Conservation (phyloP, 1,284 basidiomycete genomes). For the Coriolopsis trogii region DNA sequence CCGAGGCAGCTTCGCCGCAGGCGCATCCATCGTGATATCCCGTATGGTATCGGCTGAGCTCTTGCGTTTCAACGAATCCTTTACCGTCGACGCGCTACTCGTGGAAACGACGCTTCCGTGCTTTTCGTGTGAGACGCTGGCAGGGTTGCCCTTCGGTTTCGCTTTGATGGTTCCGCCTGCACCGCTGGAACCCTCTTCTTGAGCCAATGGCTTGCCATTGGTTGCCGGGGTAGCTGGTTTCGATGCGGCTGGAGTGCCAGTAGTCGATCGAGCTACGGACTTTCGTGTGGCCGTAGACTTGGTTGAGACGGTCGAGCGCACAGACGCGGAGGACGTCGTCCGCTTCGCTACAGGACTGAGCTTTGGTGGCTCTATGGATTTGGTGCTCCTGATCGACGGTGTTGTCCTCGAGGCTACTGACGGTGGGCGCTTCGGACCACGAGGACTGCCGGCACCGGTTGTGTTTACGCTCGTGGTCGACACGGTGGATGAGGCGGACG, state of each 20-base stretch:
- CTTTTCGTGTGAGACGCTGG: constrained; percentile 34
- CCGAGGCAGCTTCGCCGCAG: constrained; percentile 36
- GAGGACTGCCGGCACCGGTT: constrained; percentile 29
- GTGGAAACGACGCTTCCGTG: constrained; percentile 33
- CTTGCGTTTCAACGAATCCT: constrained; percentile 37
- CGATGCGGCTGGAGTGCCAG: constrained; percentile 8
- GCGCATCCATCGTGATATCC: constrained; percentile 23
- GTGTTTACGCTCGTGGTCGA: constrained; percentile 43
- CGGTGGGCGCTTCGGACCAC: constrained; percentile 25
- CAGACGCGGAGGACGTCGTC: constrained; percentile 34
- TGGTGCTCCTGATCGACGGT: constrained; percentile 25
- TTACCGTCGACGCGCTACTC: constrained; percentile 32
- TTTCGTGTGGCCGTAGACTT: constrained; percentile 35
- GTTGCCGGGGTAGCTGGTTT: constrained; percentile 10
- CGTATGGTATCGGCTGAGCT: constrained; percentile 42
- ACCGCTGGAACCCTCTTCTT: constrained; percentile 2
- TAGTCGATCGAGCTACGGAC: constrained; percentile 22
- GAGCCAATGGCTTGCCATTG: constrained; percentile 13
- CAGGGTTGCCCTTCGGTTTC: constrained; percentile 26
- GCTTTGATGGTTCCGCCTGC: constrained; percentile 28
- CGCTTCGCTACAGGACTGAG: constrained; percentile 27
- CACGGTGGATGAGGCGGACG: constrained; percentile 44
- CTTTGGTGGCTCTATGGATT: constrained; percentile 26
- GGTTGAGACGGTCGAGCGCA: constrained; percentile 37
- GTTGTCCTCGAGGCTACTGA: constrained; percentile 31